Evolutionary conservation across 2,329 filamentous ascomycete species (phyloP).

Genomic region (Phaeoacremonium minimum): DNA sequence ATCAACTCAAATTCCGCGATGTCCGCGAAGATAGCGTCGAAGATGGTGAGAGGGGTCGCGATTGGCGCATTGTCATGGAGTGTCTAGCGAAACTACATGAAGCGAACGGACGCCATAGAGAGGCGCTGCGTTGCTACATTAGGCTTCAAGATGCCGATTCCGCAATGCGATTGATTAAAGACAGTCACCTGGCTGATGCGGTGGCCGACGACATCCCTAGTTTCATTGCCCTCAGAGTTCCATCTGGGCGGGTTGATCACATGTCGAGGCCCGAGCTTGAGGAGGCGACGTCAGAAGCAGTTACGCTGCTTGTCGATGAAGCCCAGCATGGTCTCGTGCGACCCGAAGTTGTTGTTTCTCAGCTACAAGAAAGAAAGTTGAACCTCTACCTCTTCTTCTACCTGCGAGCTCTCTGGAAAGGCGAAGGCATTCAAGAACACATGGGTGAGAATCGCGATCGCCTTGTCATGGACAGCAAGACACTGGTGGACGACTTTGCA

Average conservation of each 20-base stretch:
- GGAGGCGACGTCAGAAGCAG: conserved; percentile 75
- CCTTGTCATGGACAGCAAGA: conserved; percentile 53
- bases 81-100: conserved; percentile 81
- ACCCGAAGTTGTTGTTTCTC: conserved; percentile 71
- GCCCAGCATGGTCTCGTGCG: conserved; percentile 83
- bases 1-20: conserved; percentile 73
- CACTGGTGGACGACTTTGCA: conserved; percentile 79
- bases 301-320: conserved; percentile 83
- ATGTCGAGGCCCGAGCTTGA: conserved; percentile 70
- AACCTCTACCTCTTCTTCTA: conserved; percentile 88
- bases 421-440: conserved; percentile 58
- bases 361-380: conserved; percentile 65
- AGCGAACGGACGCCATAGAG: conserved; percentile 72
- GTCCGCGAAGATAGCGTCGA: conserved; percentile 73
- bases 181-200: conserved; percentile 85
- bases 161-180: conserved; percentile 78
- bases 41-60: conserved; percentile 65
- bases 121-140: conserved; percentile 87
- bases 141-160: conserved; percentile 87
- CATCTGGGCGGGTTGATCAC: conserved; percentile 60
- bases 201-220: conserved; percentile 86
- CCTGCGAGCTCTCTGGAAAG: conserved; percentile 78
- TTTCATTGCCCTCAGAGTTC: conserved; percentile 83
- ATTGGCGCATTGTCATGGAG: conserved; percentile 89
- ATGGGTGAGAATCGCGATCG: conserved; percentile 50